Percentiles rank a stretch among this genome's conserved stretches.
These are phyloP conservation scores for Meyerozyma athensensis DNA, from an alignment of 1,139 yeast genomes.

Conservation along the genomic window DNA sequence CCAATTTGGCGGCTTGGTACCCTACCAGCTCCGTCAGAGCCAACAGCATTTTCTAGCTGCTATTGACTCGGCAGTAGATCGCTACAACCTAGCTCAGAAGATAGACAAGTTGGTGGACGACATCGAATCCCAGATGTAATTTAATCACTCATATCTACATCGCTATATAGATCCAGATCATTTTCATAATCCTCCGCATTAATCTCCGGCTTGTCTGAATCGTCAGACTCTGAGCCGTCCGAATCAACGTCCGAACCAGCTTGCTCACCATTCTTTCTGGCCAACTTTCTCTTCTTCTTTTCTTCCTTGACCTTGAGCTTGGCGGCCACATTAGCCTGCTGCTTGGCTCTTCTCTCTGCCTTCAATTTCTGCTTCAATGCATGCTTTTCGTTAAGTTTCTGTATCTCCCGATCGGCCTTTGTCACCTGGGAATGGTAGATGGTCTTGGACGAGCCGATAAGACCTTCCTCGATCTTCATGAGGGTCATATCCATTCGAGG, in stretches of 20 bases:
- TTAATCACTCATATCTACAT: constrained; percentile 20
- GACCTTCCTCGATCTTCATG: constrained; percentile 88
- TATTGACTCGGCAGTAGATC: constrained; percentile 7
- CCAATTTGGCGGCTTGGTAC: constrained; percentile 15
- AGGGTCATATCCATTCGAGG: constrained; percentile 79
- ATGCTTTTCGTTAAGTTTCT: constrained; percentile 64
- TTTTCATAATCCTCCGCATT: constrained; percentile 45
- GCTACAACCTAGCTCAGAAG: constrained; percentile 6
- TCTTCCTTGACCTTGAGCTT: constrained; percentile 72
- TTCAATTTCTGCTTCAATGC: constrained; percentile 56
- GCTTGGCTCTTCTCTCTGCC: constrained; percentile 70
- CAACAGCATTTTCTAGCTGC: constrained; percentile 10
- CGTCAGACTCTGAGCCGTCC: constrained; percentile 17
- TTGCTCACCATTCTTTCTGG: constrained; percentile 42
- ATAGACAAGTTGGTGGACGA: constrained; percentile 5
- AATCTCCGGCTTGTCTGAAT: constrained; percentile 30
- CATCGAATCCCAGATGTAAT: background rate
- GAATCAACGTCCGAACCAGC: constrained; percentile 19
- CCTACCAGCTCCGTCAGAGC: constrained; percentile 11
- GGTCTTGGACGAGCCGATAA: constrained; percentile 71
- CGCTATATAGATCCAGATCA: constrained; percentile 47
- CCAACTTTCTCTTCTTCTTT: constrained; percentile 68
- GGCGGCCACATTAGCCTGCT: constrained; percentile 70
- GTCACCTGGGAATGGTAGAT: constrained; percentile 69
- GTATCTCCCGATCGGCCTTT: constrained; percentile 59